These are phyloP conservation scores for Conidiobolus coronatus DNA, from an alignment of 371 early-diverging fungal species.

Conservation along the genomic window DNA sequence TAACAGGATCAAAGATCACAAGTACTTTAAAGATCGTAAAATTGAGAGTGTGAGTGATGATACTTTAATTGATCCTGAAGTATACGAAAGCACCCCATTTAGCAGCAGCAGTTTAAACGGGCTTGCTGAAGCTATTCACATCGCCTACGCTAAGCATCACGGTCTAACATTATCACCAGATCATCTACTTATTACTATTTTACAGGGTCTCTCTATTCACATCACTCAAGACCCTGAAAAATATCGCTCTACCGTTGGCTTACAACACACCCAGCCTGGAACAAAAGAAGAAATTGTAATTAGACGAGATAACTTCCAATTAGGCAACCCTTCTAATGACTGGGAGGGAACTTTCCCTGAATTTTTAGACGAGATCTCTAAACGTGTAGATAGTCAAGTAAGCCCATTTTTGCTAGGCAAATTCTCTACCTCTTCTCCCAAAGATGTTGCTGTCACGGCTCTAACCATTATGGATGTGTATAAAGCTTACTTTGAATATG, in stretches of 20 bases:
- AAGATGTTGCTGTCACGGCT: not conserved
- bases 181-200: not conserved
- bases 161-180: not conserved
- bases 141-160: constrained; percentile 1
- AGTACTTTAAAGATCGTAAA: too few species aligned
- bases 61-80: too few species aligned
- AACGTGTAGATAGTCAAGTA: not conserved
- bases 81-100: too few species aligned
- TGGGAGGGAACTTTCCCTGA: not conserved
- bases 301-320: not conserved
- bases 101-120: not conserved
- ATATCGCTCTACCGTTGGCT: not conserved
- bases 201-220: constrained; percentile 1
- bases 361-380: not conserved
- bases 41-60: too few species aligned
- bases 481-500: not conserved
- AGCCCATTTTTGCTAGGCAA: not conserved
- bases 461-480: constrained; percentile 1
- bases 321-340: not conserved
- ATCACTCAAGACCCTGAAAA: not conserved
- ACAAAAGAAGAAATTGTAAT: not conserved
- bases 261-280: not conserved
- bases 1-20: too few species aligned
- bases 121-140: constrained; percentile 1
- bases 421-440: not conserved